Base-by-base conservation (phyloP, 495 filamentous ascomycete genomes). In the Penicillium waksmanii region DNA sequence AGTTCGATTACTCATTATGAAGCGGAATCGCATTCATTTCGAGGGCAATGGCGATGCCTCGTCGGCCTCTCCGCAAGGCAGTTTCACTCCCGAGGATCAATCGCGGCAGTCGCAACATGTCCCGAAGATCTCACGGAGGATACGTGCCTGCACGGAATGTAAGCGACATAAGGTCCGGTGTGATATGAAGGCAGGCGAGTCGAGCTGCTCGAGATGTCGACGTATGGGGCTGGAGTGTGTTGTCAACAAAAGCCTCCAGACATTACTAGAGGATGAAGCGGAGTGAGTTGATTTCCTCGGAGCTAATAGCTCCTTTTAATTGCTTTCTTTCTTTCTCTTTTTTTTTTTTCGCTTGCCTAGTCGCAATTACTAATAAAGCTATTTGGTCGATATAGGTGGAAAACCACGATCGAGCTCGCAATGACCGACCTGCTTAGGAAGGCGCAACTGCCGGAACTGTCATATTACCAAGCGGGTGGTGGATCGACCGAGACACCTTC, bases 201-300 rank as follows among this genome's bases (percentile, higher is more conserved):
- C 73, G 47, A 62, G 67, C 19, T 84, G 82, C 60, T 74, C 76
- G 44, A 62, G 82, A 52, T 84, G 82, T 68, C 72, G 68, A 33
- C 80, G 81, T 55, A 80, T 81, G 72, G 75, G 74, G 5, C 58
- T 84, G 47, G 76, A 81, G 47, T 84, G 82, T 60, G 66, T 81
- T 44, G 77, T 84, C 36, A 83, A 84, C 62, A 83, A 84, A 57
- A 83, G 79, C 53, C 73, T 84, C 7, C 82, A 84, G 60, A 83
- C 80, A 17, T 66, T 84, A 55, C 69, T 84, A 38, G 75, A 80
- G 51, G 77, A 83, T 62, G 80, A 82, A 67, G 74, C 76, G 18
- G 75, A 79, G 73, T 82, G 59, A 69, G 63, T 71, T n/a, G 17
- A 44, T 44, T 12, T 48, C 17, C 40, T 55, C 25, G 33, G 17